Evolutionary conservation across 164 flowering plant genomes (phyloP), one percentile per base, ranked within the genome.

Genomic region (Chimonanthus praecox): DNA sequence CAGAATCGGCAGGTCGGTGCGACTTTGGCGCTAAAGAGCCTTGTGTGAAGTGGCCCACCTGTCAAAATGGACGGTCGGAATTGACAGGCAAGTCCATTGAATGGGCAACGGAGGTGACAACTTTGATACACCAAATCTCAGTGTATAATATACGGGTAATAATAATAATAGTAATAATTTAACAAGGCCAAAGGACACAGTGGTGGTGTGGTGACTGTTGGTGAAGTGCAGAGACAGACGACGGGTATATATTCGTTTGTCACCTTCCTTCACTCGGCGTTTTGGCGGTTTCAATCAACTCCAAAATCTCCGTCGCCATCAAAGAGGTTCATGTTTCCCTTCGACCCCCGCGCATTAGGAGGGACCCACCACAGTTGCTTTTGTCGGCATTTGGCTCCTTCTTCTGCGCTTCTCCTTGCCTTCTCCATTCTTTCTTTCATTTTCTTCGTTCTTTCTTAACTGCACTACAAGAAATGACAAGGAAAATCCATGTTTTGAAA

Each of bases 231-330:
- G 33, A 33, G 33, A 33, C 33, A 33, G 33, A 33, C 33, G 33
- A 9, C 44, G n/a, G 6, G n/a, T n/a, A 61, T 62, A 62, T 62
- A 62, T 62, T 62, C 65, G 65, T 10, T 62, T 62, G 33, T 62
- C 20, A 62, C 65, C 65, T 7, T 18, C 65, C 65, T 7, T 18
- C 65, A 18, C n/a, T n/a, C 33, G 33, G 33, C 33, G 33, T 7
- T 66, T 66, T 44, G 68, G 68, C 47, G 68, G 48, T 66, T 66
- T 66, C 68, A 44, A 66, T 66, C 68, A 66, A 15, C 48, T 1
- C 9, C 1, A 13, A 5, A 54, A 5, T 66, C 68, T 66, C 68
- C 1, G 47, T 66, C 68, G 16, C 13, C 45, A 44, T 66, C 65
- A 62, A 16, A 62, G n/a, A 33, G 33, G 33, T 43, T 58, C 71